phyloP scores from a whole-genome alignment of 192 early-diverging fungal genomes.

The Coemansia sp. region DNA sequence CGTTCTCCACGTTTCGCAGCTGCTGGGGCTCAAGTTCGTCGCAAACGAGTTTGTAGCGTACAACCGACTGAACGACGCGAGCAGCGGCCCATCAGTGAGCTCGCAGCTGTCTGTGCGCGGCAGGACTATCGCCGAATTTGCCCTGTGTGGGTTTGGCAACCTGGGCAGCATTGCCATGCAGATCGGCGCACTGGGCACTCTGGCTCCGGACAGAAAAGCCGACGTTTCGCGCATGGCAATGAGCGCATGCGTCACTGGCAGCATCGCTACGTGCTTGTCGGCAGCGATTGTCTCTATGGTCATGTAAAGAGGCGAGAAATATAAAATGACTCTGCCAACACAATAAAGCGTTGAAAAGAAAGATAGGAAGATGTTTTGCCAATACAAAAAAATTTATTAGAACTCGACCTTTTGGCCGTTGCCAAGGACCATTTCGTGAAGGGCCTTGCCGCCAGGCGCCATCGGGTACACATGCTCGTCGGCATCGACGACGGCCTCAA shows the following conservation, averaged over 20 bases:
- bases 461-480: constrained; percentile 95
- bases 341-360: not conserved
- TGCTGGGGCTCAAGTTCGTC: constrained; percentile 74
- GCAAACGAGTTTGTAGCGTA: constrained; percentile 92
- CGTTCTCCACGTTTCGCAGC: constrained; percentile 58
- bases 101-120: constrained; percentile 53
- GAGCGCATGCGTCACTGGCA: constrained; percentile 77
- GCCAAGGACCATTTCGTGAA: constrained; percentile 81
- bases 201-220: constrained; percentile 66
- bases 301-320: constrained; percentile 15
- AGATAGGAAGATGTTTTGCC: not conserved
- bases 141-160: constrained; percentile 88
- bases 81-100: constrained; percentile 22
- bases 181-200: constrained; percentile 68
- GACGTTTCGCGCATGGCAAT: constrained; percentile 72
- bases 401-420: constrained; percentile 50
- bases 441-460: constrained; percentile 90
- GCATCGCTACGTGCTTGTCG: constrained; percentile 72
- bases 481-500: constrained; percentile 89
- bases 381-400: not conserved
- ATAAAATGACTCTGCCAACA: not conserved
- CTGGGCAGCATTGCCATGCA: constrained; percentile 80
- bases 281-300: constrained; percentile 80
- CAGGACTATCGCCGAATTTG: constrained; percentile 62
- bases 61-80: constrained; percentile 28